phyloP scores from a whole-genome alignment of 805 yeast genomes.

The Hanseniaspora meyeri region DNA sequence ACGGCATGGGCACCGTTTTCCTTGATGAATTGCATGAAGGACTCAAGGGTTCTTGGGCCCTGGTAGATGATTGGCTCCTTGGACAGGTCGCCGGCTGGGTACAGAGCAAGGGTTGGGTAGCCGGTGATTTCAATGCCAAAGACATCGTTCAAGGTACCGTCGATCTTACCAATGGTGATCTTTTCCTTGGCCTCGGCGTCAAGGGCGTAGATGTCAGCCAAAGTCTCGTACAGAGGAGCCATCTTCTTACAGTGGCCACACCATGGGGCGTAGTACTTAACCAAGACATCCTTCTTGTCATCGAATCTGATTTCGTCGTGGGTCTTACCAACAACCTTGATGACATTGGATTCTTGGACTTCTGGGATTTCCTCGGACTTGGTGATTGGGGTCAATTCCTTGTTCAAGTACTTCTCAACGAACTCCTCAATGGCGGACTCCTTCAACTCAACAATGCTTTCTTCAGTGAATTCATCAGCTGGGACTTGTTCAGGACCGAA shows the following conservation, averaged over 20 bases:
- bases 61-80: conserved; percentile 51
- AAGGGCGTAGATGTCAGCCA: conserved; percentile 54
- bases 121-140: conserved; percentile 62
- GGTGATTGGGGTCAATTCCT: conserved; percentile 55
- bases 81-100: conserved; percentile 68
- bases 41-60: conserved; percentile 63
- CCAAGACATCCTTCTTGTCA: conserved; percentile 54
- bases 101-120: conserved; percentile 83
- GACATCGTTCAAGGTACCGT: conserved; percentile 83
- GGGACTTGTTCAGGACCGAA: conserved; percentile 57
- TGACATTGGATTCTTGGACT: conserved; percentile 60
- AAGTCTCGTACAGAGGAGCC: conserved; percentile 79
- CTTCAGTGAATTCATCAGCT: conserved; percentile 23
- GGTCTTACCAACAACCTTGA: conserved; percentile 70
- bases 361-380: conserved; percentile 84
- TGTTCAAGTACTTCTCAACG: conserved; percentile 50
- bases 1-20: conserved; percentile 51
- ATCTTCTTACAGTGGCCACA: conserved; percentile 91
- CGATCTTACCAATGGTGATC: conserved; percentile 72
- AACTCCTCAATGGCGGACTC: conserved; percentile 46
- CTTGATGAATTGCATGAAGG: conserved; percentile 57
- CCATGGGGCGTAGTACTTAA: conserved; percentile 95
- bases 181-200: conserved; percentile 38
- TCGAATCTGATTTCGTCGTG: conserved; percentile 58
- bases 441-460: conserved; percentile 31